phyloP scores from a whole-genome alignment of 1,139 yeast genomes.

The Geotrichum citri-aurantii region DNA sequence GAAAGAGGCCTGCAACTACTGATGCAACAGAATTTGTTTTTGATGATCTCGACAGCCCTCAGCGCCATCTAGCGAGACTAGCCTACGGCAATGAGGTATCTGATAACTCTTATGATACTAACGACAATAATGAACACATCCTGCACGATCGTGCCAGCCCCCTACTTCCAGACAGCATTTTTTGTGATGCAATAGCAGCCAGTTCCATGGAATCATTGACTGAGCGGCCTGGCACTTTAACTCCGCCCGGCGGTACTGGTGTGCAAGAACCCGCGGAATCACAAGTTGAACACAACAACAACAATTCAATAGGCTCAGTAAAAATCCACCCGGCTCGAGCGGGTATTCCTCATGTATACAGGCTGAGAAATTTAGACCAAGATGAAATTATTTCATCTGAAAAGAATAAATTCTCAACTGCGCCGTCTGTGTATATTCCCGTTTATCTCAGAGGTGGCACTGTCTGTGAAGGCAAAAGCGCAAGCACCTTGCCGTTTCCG shows the following conservation, averaged over 20 bases:
- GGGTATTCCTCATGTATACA: conserved; percentile 6
- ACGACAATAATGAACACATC: background rate
- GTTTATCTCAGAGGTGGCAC: background rate
- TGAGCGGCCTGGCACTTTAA: background rate
- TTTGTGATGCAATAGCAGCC: background rate
- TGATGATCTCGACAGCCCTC: background rate
- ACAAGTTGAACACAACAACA: background rate
- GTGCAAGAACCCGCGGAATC: background rate
- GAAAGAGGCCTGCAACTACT: background rate
- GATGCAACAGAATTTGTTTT: background rate
- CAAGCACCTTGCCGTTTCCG: background rate
- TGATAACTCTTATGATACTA: conserved; percentile 11
- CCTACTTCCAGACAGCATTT: conserved; percentile 9
- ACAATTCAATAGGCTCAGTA: background rate
- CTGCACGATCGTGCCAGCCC: conserved; percentile 6
- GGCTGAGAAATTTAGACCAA: conserved; percentile 2
- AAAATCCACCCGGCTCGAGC: conserved; percentile 7
- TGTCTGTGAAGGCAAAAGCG: background rate
- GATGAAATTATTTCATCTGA: background rate
- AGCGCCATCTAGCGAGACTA: background rate
- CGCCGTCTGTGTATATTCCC: background rate
- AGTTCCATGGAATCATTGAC: background rate
- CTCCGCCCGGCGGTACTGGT: background rate
- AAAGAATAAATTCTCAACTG: background rate
- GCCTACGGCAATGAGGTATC: conserved; percentile 12